phyloP scores from a whole-genome alignment of 345 rosid species.

The Euphorbia tirucalli region DNA sequence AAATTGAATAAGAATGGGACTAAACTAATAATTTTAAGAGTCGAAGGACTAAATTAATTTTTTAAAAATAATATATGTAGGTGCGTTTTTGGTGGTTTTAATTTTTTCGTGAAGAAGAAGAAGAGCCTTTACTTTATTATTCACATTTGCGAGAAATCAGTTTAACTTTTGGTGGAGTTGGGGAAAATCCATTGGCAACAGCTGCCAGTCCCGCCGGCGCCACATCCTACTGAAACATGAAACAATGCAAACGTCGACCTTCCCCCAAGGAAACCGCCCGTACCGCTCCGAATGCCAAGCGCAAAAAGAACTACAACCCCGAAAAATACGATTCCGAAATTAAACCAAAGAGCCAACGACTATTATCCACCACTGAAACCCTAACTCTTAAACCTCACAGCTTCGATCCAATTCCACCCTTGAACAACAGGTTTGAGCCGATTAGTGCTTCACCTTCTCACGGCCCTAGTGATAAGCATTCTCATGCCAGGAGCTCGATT shows the following conservation, averaged over 20 bases:
- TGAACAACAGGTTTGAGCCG: conserved; percentile 23
- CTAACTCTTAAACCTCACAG: conserved; percentile 15
- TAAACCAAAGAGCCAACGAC: conserved; percentile 13
- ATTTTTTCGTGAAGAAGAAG: no score
- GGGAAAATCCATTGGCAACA: no score
- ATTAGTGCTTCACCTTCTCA: conserved; percentile 12
- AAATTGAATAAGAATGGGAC: no score
- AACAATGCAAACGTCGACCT: background rate
- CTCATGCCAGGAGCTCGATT: conserved; percentile 12
- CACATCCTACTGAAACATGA: conserved; percentile 8
- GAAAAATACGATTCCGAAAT: background rate
- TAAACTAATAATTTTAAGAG: no score
- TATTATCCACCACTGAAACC: conserved; percentile 18
- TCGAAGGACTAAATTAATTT: no score
- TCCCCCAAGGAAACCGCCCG: background rate
- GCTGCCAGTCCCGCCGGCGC: background rate
- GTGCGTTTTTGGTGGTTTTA: no score
- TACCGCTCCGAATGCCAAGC: background rate
- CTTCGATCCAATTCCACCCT: conserved; percentile 1
- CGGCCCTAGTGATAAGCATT: conserved; percentile 1
- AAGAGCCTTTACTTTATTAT: no score
- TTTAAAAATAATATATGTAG: no score
- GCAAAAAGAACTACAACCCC: background rate
- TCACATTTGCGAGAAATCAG: no score
- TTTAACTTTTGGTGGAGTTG: no score